Evolutionary conservation across 2,329 filamentous ascomycete genomes (phyloP).

Genomic region (Trichophyton mentagrophytes): DNA sequence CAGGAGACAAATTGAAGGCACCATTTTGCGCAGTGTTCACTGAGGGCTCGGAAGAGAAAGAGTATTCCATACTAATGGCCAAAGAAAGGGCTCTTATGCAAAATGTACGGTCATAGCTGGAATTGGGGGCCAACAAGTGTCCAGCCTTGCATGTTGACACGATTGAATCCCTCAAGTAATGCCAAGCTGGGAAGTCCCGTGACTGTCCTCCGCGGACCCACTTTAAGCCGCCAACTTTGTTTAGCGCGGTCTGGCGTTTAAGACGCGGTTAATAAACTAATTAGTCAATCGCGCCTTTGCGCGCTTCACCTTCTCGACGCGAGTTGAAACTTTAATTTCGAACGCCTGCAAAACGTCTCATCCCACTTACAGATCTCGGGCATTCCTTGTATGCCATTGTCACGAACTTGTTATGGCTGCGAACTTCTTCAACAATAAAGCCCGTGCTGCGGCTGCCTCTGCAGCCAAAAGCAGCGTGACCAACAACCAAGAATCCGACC

Average conservation of each 20-base stretch:
- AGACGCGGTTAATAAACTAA: background rate
- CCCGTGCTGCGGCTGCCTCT: conserved; percentile 61
- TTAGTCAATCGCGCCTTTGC: background rate
- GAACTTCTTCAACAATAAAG: conserved; percentile 92
- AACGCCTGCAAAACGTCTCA: background rate
- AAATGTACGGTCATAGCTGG: background rate
- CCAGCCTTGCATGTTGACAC: background rate
- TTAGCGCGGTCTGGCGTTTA: background rate
- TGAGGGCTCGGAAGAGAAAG: too few relatives aligned
- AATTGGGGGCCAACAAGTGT: background rate
- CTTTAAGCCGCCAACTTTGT: background rate
- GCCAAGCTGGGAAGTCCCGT: background rate
- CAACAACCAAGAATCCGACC: conserved; percentile 42
- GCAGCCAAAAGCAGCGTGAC: conserved; percentile 52
- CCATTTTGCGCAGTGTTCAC: too few relatives aligned
- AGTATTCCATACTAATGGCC: too few relatives aligned
- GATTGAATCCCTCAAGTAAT: background rate
- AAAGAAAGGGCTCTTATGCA: background rate
- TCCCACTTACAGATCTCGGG: background rate
- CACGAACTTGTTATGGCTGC: conserved; percentile 43
- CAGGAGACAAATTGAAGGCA: too few relatives aligned
- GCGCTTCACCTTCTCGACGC: background rate
- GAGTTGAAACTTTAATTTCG: background rate
- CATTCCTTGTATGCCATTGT: background rate
- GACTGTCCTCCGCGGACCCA: background rate